Evolutionary conservation across 176 grass and related monocot genomes (phyloP).

Genomic region (Avena sativa): DNA sequence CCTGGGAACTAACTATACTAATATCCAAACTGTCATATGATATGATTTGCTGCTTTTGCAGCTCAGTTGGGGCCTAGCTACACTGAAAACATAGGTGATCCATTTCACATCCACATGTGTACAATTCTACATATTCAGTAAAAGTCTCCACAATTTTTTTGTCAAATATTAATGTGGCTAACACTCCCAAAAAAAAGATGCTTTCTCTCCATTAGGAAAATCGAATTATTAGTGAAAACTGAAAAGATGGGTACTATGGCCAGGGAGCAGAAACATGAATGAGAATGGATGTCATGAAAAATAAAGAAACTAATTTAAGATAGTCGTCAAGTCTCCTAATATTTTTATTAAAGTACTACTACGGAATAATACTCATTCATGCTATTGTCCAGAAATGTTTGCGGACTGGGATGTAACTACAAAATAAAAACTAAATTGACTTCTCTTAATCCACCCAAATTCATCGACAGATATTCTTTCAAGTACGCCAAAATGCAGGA

Average conservation of each 20-base stretch:
- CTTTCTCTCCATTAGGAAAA: neutral
- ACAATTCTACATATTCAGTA: neutral
- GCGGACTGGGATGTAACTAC: neutral
- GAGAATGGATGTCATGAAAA: neutral
- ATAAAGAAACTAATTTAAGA: neutral
- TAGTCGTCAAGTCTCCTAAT: neutral
- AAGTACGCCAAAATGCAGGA: neutral
- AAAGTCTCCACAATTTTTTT: neutral
- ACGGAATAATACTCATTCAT: neutral
- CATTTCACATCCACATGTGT: neutral
- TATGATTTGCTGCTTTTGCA: neutral
- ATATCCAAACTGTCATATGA: no score
- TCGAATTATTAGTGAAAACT: neutral
- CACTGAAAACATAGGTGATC: neutral
- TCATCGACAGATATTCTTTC: slow-evolving; percentile 3
- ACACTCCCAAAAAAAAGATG: neutral
- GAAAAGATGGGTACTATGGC: neutral
- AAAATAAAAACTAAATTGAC: slow-evolving; percentile 1
- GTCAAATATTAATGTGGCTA: neutral
- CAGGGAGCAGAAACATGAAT: neutral
- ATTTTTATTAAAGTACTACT: neutral
- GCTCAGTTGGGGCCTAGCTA: neutral
- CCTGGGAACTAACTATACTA: neutral
- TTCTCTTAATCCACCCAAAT: neutral
- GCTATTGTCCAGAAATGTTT: neutral